Base-by-base conservation (phyloP, 176 grass and related monocot species). In the Elaeis guineensis region DNA sequence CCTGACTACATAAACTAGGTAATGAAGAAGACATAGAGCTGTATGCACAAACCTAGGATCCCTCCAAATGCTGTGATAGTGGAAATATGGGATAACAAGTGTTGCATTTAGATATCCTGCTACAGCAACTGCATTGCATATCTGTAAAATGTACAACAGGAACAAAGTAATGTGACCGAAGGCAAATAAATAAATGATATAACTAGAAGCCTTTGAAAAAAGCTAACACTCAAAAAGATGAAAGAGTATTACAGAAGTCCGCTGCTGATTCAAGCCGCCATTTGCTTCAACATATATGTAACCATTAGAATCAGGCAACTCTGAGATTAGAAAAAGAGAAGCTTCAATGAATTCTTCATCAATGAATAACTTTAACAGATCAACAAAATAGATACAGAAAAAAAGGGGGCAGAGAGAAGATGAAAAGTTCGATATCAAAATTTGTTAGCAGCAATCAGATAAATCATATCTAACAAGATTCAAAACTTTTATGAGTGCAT, bases 51-150 rank as follows among this genome's bases (percentile, higher is more conserved):
- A 98, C 93, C 93, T 98, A 79, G 84, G 93, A 83, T 98, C 93
- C 77, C 76, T 98, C 93, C 93, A 98, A 62, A 98, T 92, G 67
- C 93, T 98, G 81, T 98, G 93, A 57, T 98, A 98, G 53, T 92
- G 93, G 50, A 98, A 98, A 75, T 92, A 86, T 44, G 93, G 93
- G 21, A 98, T 92, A 25, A 98, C 55, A 76, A 98, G 84, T 55
- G 93, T 98, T 32, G 93, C 93, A 59, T 98, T 98, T 29, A 98
- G 77, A 89, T 85, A 98, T 55, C 87, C 93, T 24, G 93, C 87
- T 72, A 98, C 93, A 50, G 93, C 87, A 15, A 98, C 93, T 50
- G 93, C 93, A 86, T 98, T 98, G 77, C 93, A 98, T 65, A 98
- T 98, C 93, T 98, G 32, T 28, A 79, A 67, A 83, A 67, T 58